Conservation (phyloP, 768 basidiomycete species). For the Amanita pallidorosea region DNA sequence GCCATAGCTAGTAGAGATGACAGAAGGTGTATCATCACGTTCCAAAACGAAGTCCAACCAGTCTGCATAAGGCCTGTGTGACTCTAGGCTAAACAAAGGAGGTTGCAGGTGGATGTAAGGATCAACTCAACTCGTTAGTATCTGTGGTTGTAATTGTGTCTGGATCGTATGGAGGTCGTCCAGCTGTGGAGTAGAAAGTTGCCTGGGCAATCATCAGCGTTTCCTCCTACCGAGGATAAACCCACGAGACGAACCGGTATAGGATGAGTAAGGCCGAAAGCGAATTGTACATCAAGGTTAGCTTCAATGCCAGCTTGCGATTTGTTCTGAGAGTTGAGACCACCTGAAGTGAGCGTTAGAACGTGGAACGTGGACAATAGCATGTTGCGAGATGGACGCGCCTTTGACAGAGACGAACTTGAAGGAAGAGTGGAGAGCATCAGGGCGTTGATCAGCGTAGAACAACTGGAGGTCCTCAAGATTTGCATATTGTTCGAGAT, state of each 20-base stretch:
- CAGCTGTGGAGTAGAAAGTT: conserved; percentile 54
- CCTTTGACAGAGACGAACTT: conserved; percentile 43
- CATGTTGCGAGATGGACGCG: not conserved
- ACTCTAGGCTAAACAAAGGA: conserved; percentile 2
- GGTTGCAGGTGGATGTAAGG: not conserved
- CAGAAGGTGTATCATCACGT: conserved; percentile 30
- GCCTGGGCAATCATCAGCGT: conserved; percentile 14
- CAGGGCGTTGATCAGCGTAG: conserved; percentile 32
- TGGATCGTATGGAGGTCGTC: conserved; percentile 46
- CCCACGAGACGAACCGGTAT: conserved; percentile 25
- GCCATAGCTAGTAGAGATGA: conserved; percentile 59
- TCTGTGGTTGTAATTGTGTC: conserved; percentile 26
- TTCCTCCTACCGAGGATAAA: not conserved
- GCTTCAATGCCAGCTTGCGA: conserved; percentile 49
- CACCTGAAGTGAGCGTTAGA: conserved; percentile 27
- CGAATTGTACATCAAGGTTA: conserved; percentile 52
- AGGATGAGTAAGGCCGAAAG: conserved; percentile 49
- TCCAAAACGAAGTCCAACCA: conserved; percentile 52
- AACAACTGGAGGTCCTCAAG: conserved; percentile 38
- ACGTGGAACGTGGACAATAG: not conserved
- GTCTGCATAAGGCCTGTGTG: conserved; percentile 19
- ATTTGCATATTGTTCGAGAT: conserved; percentile 41
- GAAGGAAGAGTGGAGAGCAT: conserved; percentile 38
- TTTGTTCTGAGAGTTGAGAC: conserved; percentile 42
- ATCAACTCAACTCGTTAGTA: conserved; percentile 23